Conservation (phyloP, 371 early-diverging fungal species). For the Nematocida ausubeli region DNA sequence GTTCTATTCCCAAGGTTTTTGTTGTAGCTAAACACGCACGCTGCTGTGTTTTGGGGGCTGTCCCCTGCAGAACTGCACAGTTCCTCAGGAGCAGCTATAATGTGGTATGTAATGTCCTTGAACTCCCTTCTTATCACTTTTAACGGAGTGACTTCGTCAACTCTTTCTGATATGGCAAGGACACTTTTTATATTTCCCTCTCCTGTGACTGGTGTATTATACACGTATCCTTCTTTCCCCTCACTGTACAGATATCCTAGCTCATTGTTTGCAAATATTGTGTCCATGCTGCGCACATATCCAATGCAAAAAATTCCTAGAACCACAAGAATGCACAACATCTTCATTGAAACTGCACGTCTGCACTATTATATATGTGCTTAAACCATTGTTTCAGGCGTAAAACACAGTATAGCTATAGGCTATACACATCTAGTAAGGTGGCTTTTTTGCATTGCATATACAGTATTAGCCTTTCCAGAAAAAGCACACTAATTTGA, state of each 20-base stretch:
- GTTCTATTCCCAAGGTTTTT: not conserved
- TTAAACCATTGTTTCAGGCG: conserved; percentile 24
- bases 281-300: not conserved
- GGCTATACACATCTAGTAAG: not conserved
- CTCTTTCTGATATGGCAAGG: not conserved
- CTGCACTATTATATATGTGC: conserved; percentile 6
- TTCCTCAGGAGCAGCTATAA: not conserved
- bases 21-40: not conserved
- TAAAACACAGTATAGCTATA: conserved; percentile 7
- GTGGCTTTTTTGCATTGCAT: no score
- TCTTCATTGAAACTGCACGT: not conserved
- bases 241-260: conserved; percentile 41
- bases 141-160: not conserved
- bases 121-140: not conserved
- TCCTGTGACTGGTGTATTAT: not conserved
- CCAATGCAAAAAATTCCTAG: not conserved
- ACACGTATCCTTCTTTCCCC: conserved; percentile 12
- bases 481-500: no score
- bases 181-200: not conserved
- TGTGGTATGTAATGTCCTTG: conserved; percentile 17
- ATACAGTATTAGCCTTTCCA: no score
- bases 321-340: not conserved
- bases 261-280: conserved; percentile 8
- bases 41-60: not conserved
- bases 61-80: not conserved